Conservation (phyloP, 225 moss, liverwort and hornwort genomes). For the Pleurozium schreberi region DNA sequence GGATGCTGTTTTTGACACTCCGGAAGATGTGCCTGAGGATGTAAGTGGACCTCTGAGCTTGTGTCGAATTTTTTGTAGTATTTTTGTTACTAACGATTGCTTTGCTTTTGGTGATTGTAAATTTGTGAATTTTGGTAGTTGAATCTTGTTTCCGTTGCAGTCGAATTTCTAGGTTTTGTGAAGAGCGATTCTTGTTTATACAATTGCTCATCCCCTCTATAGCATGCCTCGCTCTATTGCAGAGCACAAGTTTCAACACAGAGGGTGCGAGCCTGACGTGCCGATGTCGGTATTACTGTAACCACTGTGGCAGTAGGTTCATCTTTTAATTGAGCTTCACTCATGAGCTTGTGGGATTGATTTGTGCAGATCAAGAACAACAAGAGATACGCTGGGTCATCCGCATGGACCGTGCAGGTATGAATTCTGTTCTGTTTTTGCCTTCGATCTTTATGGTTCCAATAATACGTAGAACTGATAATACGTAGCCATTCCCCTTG, state of each 20-base stretch:
- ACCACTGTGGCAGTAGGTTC: background rate
- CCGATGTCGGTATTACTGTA: background rate
- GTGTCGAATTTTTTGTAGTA: background rate
- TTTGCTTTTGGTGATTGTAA: background rate
- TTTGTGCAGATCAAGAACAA: constrained; percentile 80
- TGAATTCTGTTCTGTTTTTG: background rate
- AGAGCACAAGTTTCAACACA: background rate
- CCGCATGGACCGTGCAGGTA: constrained; percentile 92
- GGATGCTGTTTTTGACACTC: constrained; percentile 88
- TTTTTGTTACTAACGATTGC: background rate
- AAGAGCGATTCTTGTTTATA: background rate
- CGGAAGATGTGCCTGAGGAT: constrained; percentile 87
- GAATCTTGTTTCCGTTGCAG: background rate
- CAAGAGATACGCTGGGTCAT: constrained; percentile 83
- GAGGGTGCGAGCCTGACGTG: background rate
- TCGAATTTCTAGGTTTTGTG: background rate
- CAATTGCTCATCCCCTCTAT: background rate
- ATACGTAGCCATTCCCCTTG: background rate
- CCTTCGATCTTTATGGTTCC: background rate
- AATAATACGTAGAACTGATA: background rate
- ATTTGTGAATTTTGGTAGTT: background rate
- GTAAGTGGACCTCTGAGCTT: constrained; percentile 11
- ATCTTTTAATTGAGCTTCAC: background rate
- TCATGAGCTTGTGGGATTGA: background rate
- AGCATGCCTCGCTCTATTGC: background rate